These are phyloP conservation scores for Bruguiera gymnorhiza DNA, from an alignment of 345 rosid genomes.

Conservation along the genomic window DNA sequence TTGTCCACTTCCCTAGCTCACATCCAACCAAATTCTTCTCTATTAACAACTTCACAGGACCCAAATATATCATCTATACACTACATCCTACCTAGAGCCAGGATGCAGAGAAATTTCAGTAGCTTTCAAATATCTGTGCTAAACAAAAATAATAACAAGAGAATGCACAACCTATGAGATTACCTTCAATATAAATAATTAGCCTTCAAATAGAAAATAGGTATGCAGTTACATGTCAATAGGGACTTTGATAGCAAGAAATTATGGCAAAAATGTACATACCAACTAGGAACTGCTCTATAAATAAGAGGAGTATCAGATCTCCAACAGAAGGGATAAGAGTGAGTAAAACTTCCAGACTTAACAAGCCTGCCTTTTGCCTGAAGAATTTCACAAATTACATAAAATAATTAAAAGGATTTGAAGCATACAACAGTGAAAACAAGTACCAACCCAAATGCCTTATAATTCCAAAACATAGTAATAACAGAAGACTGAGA, in stretches of 20 bases:
- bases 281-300: conserved; percentile 99
- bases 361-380: conserved; percentile 91
- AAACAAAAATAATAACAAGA: too few species aligned
- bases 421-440: conserved; percentile 2
- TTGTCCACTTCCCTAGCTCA: too few species aligned
- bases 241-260: background rate
- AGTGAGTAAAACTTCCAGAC: conserved; percentile 72
- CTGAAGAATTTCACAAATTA: conserved; percentile 35
- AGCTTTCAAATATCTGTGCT: too few species aligned
- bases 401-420: background rate
- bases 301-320: conserved; percentile 95
- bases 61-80: too few species aligned
- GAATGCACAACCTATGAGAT: background rate
- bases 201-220: background rate
- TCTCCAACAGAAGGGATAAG: conserved; percentile 92
- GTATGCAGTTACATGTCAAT: background rate
- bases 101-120: too few species aligned
- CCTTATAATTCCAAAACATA: background rate
- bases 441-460: background rate
- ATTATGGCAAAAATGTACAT: conserved; percentile 4
- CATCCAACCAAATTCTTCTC: too few species aligned
- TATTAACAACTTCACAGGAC: too few species aligned
- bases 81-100: too few species aligned
- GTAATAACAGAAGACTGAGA: background rate
- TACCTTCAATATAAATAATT: background rate